phyloP scores from a whole-genome alignment of 331 rosid species.

The Quercus phellos region DNA sequence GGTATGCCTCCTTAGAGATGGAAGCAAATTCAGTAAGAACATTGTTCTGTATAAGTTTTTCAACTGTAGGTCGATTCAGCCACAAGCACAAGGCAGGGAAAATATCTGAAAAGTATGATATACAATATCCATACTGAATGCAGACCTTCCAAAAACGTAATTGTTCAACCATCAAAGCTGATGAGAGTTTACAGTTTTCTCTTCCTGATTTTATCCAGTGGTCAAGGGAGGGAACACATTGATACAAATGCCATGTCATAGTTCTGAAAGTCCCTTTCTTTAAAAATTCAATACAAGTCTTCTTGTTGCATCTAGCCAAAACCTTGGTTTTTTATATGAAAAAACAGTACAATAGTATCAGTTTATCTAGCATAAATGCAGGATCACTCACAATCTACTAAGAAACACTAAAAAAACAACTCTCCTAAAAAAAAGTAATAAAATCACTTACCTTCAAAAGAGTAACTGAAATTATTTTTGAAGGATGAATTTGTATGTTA shows the following conservation, averaged over 20 bases:
- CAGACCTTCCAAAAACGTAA: conserved; percentile 90
- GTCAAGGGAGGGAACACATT: conserved; percentile 57
- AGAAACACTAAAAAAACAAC: conserved; percentile 13
- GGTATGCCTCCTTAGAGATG: conserved; percentile 72
- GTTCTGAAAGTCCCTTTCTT: conserved; percentile 61
- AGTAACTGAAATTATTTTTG: conserved; percentile 66
- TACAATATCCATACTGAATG: conserved; percentile 77
- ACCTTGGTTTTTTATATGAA: conserved; percentile 43
- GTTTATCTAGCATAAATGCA: conserved; percentile 10
- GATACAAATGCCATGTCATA: conserved; percentile 73
- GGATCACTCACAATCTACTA: conserved; percentile 2
- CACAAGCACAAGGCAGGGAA: conserved; percentile 78
- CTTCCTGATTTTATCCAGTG: conserved; percentile 69
- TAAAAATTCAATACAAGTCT: conserved; percentile 54
- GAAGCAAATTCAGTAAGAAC: conserved; percentile 61
- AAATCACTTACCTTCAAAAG: conserved; percentile 64
- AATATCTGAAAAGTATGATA: conserved; percentile 63
- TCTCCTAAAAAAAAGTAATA: conserved; percentile 5
- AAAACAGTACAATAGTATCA: conserved; percentile 29
- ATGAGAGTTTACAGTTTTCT: conserved; percentile 65
- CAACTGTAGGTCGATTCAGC: conserved; percentile 72
- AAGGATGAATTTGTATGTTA: conserved; percentile 47
- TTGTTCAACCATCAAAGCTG: conserved; percentile 81
- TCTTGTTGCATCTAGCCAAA: conserved; percentile 57
- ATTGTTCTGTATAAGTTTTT: conserved; percentile 47